Conservation (phyloP, 768 basidiomycete genomes). For the Megacollybia marginata region DNA sequence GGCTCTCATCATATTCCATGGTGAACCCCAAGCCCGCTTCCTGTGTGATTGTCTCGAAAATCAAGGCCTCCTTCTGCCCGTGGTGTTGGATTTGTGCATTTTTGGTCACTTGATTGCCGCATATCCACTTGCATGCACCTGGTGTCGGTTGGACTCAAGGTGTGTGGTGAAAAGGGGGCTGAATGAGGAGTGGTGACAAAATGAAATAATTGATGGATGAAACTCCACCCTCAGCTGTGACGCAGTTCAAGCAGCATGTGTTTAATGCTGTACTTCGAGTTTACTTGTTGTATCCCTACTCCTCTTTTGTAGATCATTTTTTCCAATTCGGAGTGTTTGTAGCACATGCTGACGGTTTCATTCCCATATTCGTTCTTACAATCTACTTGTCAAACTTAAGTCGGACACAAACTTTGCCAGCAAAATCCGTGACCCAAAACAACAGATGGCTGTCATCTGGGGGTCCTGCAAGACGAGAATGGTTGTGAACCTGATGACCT, state of each 20-base stretch:
- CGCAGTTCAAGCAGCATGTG: constrained; percentile 55
- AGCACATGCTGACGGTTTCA: constrained; percentile 60
- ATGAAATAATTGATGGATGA: constrained; percentile 38
- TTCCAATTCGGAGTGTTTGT: constrained; percentile 22
- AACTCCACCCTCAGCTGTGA: constrained; percentile 57
- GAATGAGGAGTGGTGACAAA: constrained; percentile 66
- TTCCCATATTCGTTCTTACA: constrained; percentile 28
- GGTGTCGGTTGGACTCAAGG: constrained; percentile 80
- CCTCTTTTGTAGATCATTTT: constrained; percentile 29
- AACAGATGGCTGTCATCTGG: constrained; percentile 84
- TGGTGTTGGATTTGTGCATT: constrained; percentile 73
- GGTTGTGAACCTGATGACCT: constrained; percentile 85
- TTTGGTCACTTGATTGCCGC: constrained; percentile 95
- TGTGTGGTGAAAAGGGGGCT: constrained; percentile 96
- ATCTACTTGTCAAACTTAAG: constrained; percentile 45
- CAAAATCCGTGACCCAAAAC: constrained; percentile 82
- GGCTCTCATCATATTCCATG: constrained; percentile 89
- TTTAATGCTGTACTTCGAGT: constrained; percentile 30
- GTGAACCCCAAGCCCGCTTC: constrained; percentile 93
- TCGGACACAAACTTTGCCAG: constrained; percentile 79
- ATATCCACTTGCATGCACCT: constrained; percentile 58
- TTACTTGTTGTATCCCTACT: constrained; percentile 48
- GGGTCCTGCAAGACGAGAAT: constrained; percentile 81
- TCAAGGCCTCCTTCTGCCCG: constrained; percentile 81
- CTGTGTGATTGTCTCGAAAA: constrained; percentile 65